Evolutionary conservation across 202 grass and related monocot genomes (phyloP), one percentile per base, ranked within the genome.

Genomic region (Saccharum hybrid): DNA sequence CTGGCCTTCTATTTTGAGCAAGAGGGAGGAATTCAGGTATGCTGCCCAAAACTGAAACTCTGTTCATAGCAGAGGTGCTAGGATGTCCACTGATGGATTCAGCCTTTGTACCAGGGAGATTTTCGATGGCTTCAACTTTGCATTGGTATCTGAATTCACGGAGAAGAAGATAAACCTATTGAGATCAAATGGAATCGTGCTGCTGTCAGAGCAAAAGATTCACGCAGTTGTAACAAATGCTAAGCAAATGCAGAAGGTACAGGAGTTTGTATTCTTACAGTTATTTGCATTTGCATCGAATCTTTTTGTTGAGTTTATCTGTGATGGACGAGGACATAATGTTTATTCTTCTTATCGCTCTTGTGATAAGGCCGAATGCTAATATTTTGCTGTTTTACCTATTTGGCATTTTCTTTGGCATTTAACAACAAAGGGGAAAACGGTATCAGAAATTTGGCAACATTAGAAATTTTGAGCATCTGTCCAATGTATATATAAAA

Each of bases 1-100:
- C 71, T 98, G 96, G 93, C 82, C 91, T 45, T 43, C 43, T 19
- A 96, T 94, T 80, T 81, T 98, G 83, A 90, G 63, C 72, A 96
- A 78, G 82, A 87, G 96, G 86, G 83, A 78, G 45, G 81, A 85
- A 71, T 89, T 97, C 39, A 94, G 91, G 91, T 94, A 26, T 43
- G 15, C 4, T 18, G 81, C n/a, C 15, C 43, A 10, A 4, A 56
- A 28, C 33, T 19, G 63, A 64, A 80, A 39, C 1, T 64, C 37
- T 18, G 64, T 61, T 65, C 40, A 4, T 34, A 43, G 28, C 45
- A 37, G 11, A 30, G 31, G 22, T 54, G 3, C 10, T 69, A 18
- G 34, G 45, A 60, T 73, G 10, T 59, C 22, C 38, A 51, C 16
- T 87, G n/a, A 74, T 33, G 79, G 79, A 40, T 79, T 37, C 28